Conservation (phyloP, 192 early-diverging fungal genomes). For the Polychytrium aggregatum region DNA sequence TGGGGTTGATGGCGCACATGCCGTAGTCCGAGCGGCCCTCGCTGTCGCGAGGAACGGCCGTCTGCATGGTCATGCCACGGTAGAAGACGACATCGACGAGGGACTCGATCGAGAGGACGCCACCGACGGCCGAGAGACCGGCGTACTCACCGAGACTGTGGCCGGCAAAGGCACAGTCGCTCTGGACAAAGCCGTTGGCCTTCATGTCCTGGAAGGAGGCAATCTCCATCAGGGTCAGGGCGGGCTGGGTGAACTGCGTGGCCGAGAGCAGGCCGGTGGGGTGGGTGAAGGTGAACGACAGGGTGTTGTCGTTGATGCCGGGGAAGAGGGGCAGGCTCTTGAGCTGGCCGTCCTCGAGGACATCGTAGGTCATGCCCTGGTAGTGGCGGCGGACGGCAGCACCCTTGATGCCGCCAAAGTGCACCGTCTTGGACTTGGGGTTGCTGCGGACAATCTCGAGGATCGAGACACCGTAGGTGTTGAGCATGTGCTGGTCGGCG, state of each 20-base stretch:
- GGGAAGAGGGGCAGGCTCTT: slow-evolving; percentile 81
- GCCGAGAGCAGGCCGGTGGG: slow-evolving; percentile 78
- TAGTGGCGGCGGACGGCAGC: slow-evolving; percentile 71
- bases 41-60: slow-evolving; percentile 71
- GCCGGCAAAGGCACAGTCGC: slow-evolving; percentile 76
- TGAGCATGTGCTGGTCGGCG: slow-evolving; percentile 76
- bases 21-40: slow-evolving; percentile 78
- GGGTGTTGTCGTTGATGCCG: slow-evolving; percentile 57
- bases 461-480: slow-evolving; percentile 80
- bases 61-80: slow-evolving; percentile 98
- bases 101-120: slow-evolving; percentile 72
- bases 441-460: slow-evolving; percentile 82
- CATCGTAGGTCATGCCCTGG: slow-evolving; percentile 85
- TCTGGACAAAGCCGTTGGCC: slow-evolving; percentile 73
- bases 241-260: slow-evolving; percentile 94
- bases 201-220: slow-evolving; percentile 85
- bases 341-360: slow-evolving; percentile 61
- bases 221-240: slow-evolving; percentile 81
- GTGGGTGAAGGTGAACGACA: slow-evolving; percentile 71
- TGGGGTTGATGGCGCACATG: slow-evolving; percentile 91
- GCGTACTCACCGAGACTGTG: slow-evolving; percentile 94
- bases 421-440: slow-evolving; percentile 68
- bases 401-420: slow-evolving; percentile 82
- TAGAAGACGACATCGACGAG: slow-evolving; percentile 88
- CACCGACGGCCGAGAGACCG: slow-evolving; percentile 77